These are phyloP conservation scores for Globisporangium middletonii DNA, from an alignment of 352 stramenopile species.

Conservation along the genomic window DNA sequence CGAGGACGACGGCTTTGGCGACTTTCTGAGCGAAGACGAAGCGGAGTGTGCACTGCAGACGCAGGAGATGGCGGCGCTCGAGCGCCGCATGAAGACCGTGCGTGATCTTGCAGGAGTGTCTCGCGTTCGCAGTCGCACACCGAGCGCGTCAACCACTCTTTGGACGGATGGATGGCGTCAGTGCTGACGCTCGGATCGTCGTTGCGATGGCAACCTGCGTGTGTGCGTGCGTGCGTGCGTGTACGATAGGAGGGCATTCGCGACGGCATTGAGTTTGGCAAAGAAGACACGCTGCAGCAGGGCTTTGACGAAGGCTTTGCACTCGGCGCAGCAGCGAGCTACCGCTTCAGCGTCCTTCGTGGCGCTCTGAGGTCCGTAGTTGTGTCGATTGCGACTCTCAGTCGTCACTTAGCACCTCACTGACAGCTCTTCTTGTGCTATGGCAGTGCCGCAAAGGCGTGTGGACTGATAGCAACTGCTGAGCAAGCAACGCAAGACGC, in stretches of 20 bases:
- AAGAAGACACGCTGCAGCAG: slow-evolving; percentile 63
- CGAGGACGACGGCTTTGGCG: slow-evolving; percentile 47
- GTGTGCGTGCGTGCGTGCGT: neutral
- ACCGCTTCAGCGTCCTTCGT: slow-evolving; percentile 39
- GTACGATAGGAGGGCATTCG: slow-evolving; percentile 46
- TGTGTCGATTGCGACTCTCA: neutral
- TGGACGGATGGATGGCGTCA: neutral
- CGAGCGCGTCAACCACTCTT: too few species aligned
- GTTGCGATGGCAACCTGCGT: neutral
- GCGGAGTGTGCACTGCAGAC: slow-evolving; percentile 32
- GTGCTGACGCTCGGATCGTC: slow-evolving; percentile 4
- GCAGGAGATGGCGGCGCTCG: slow-evolving; percentile 49
- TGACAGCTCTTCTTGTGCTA: too few species aligned
- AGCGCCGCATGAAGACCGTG: slow-evolving; percentile 59
- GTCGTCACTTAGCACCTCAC: neutral
- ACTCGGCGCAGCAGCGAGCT: slow-evolving; percentile 25
- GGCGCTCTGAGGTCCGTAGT: slow-evolving; percentile 34
- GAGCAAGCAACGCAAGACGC: neutral
- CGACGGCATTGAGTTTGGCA: slow-evolving; percentile 61
- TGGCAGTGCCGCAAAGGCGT: slow-evolving; percentile 5
- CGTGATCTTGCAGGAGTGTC: slow-evolving; percentile 2
- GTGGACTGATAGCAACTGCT: neutral
- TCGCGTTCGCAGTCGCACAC: too few species aligned
- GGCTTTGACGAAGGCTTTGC: slow-evolving; percentile 63
- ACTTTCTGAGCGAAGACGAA: slow-evolving; percentile 55